Conservation (phyloP, 805 yeast genomes). For the Cyberlindnera euphorbiiphila region DNA sequence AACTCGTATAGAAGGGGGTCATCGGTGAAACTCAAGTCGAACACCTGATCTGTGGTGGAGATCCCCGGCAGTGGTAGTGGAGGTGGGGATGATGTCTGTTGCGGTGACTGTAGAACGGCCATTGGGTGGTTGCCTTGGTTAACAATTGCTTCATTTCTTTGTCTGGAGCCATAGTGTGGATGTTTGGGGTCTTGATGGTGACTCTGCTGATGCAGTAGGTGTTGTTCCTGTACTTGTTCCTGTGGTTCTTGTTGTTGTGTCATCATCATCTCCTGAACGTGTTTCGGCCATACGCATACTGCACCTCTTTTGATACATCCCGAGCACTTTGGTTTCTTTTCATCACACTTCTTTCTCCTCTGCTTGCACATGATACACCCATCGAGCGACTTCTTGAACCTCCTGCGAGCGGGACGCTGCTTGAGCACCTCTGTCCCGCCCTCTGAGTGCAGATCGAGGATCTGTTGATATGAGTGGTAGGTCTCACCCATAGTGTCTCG, state of each 20-base stretch:
- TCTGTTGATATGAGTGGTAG: slow-evolving; percentile 25
- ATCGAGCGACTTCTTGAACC: slow-evolving; percentile 20
- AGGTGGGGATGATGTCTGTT: too few species aligned
- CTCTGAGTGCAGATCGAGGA: slow-evolving; percentile 16
- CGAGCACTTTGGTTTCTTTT: slow-evolving; percentile 22
- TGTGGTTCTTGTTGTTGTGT: background rate
- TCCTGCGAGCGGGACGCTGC: slow-evolving; percentile 11
- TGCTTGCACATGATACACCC: slow-evolving; percentile 25
- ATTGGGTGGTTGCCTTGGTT: too few species aligned
- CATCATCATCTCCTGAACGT: slow-evolving; percentile 8
- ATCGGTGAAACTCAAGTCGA: slow-evolving; percentile 4
- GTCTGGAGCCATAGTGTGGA: background rate
- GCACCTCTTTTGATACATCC: slow-evolving; percentile 16
- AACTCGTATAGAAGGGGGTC: slow-evolving; percentile 19
- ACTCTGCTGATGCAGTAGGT: too few species aligned
- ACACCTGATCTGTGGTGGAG: slow-evolving; percentile 1
- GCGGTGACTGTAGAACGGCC: too few species aligned
- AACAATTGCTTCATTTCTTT: too few species aligned
- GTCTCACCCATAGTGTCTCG: slow-evolving; percentile 4
- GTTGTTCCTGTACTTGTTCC: too few species aligned
- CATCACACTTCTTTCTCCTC: slow-evolving; percentile 27
- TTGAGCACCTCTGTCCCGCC: slow-evolving; percentile 6
- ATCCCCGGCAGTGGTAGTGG: background rate
- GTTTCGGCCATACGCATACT: slow-evolving; percentile 23
- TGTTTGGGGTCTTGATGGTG: background rate